These are phyloP conservation scores for Plectosphaerella cucumerina DNA, from an alignment of 2,329 filamentous ascomycete species.

Conservation along the genomic window DNA sequence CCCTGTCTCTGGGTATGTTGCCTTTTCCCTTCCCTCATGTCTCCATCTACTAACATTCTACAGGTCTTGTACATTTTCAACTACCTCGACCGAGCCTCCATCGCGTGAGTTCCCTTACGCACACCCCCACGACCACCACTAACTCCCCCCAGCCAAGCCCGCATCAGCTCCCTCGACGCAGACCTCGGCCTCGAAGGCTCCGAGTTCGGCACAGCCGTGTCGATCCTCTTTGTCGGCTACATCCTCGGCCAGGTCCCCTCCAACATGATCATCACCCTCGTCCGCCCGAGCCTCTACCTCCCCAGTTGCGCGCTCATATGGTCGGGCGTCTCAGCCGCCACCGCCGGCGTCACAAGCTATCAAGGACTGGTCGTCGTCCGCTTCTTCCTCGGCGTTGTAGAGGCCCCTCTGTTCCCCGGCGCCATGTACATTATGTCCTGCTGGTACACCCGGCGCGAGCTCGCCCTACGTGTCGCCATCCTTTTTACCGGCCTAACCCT, in stretches of 20 bases:
- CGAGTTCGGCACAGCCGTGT: constrained; percentile 16
- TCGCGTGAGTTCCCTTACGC: constrained; percentile 12
- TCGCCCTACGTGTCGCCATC: constrained; percentile 9
- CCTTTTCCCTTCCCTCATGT: too few relatives aligned
- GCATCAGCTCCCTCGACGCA: constrained; percentile 11
- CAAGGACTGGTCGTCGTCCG: constrained; percentile 24
- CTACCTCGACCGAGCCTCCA: constrained; percentile 17
- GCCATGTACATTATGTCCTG: constrained; percentile 11
- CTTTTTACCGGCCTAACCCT: constrained; percentile 11
- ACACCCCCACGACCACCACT: fast-evolving
- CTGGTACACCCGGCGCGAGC: constrained; percentile 11
- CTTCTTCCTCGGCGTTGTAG: constrained; percentile 26
- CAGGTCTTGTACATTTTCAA: constrained; percentile 17
- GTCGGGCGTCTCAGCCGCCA: constrained; percentile 27
- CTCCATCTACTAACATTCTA: not conserved
- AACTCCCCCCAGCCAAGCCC: constrained; percentile 7
- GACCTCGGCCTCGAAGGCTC: constrained; percentile 14
- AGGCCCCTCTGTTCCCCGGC: constrained; percentile 17
- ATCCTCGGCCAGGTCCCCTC: constrained; percentile 36
- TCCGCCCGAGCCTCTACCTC: constrained; percentile 37
- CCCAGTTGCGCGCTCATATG: constrained; percentile 35
- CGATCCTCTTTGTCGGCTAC: constrained; percentile 20
- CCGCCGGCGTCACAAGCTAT: constrained; percentile 26
- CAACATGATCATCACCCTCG: constrained; percentile 39
- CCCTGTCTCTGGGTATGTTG: constrained; percentile 13